phyloP scores from a whole-genome alignment of 306 rosid genomes.

The Gastrolobium bilobum region DNA sequence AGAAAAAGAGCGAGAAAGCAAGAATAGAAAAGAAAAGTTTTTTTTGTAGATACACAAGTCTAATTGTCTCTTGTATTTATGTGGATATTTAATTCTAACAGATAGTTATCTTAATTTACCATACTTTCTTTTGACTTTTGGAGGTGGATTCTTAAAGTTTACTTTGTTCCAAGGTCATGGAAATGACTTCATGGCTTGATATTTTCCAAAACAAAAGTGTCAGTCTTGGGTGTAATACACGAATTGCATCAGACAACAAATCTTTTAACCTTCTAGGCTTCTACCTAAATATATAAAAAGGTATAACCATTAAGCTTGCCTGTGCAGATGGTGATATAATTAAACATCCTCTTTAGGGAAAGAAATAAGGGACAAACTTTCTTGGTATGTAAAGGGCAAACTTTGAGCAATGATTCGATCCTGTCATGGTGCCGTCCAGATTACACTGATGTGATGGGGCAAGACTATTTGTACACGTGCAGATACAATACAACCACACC shows the following conservation, averaged over 20 bases:
- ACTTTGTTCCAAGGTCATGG: conserved; percentile 15
- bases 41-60: no score
- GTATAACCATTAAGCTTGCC: conserved; percentile 11
- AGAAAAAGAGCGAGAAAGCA: no score
- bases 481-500: conserved; percentile 1
- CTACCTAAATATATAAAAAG: conserved; percentile 14
- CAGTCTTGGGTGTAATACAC: conserved; percentile 25
- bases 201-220: conserved; percentile 34
- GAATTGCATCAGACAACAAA: conserved; percentile 35
- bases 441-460: conserved; percentile 41
- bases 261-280: conserved; percentile 22
- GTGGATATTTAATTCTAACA: no score
- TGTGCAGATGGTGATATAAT: conserved; percentile 41
- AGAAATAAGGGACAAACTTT: conserved; percentile 35
- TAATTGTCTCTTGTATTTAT: no score
- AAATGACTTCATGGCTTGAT: conserved; percentile 39
- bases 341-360: conserved; percentile 37
- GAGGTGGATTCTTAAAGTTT: conserved; percentile 27
- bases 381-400: conserved; percentile 13
- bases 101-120: conserved; percentile 2
- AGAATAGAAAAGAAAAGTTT: no score
- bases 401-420: conserved; percentile 27
- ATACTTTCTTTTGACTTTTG: conserved; percentile 4
- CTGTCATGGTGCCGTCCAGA: conserved; percentile 46
- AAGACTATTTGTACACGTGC: conserved; percentile 32